Evolutionary conservation across 306 rosid species (phyloP), one percentile per base, ranked within the genome.

Genomic region (Vigna trinervia): DNA sequence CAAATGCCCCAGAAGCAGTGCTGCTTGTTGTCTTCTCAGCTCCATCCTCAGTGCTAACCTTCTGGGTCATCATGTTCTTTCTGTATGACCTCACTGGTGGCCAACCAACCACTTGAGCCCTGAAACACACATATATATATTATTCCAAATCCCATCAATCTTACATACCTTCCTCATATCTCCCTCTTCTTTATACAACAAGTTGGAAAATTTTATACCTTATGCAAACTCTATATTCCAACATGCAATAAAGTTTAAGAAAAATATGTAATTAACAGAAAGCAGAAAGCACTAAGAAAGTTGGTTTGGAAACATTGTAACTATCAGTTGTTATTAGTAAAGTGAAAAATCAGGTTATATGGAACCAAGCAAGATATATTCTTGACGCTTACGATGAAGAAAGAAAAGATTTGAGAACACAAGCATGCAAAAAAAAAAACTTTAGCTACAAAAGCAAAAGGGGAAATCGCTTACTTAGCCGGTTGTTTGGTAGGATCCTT

Each of bases 81-180:
- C 99, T 85, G 87, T 87, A 89, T 11, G 94, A 87, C n/a, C 96
- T 82, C 89, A 96, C 99, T n/a, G 99, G 99, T 78, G 99, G 99
- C 99, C 99, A 96, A 67, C 99, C 99, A 89, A 96, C 98, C 10
- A 92, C 97, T 78, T 92, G 99, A 75, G 97, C 87, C 87, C 99
- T 96, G 87, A 75, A 82, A 75, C 36, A 28, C 26, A 0, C 36
- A 28, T 26, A 0, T 41, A 41, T 8, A 39, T 69, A 54, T 41
- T 68, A 15, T 60, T 71, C 39, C 79, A 72, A 72, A 76, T 82
- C 12, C 65, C 36, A 66, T 77, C 52, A 76, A 46, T 72, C 67
- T 66, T 58, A 8, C 48, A 43, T 1, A 20, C 12, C 26, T 26
- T 8, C 51, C 47, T n/a, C 17, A 34, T 36, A n/a, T 38, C 20